Evolutionary conservation across 192 early-diverging fungal genomes (phyloP), one percentile per base, ranked within the genome.

Genomic region (Backusella australiensis): DNA sequence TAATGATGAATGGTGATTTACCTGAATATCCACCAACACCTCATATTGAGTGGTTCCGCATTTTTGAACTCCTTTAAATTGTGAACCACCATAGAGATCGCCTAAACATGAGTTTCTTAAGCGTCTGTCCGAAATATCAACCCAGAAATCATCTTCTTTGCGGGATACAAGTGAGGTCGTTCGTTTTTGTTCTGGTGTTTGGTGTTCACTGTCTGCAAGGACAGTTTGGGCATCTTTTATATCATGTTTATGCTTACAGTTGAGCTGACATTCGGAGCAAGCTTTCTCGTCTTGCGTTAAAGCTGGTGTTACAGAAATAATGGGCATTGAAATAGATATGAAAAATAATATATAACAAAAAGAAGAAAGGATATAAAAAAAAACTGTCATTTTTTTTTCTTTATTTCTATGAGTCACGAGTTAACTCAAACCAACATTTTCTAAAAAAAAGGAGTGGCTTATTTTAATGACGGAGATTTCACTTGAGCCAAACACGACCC

Each of bases 1-100:
- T 53, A 53, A 53, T 53, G 21, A 53, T 21, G 52, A 15, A 21
- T 23, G n/a, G 11, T 8, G n/a, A 32, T 41, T 39, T 86, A 94
- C 93, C 90, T 92, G 89, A 76, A 94, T 89, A 52, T 91, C 85
- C 9, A 94, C 93, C 46, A 81, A 66, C 0, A 94, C 93, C 46
- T 91, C 85, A 80, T 94, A 93, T 53, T 85, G 85, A 65, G 80
- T 86, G 8, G 83, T 77, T 9, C 86, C 87, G 49, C 89, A 90
- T 72, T 85, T 84, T 74, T 94, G 93, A 39, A 87, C 83, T 11
- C 93, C 93, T 44, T 77, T 84, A 75, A 94, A 94, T 42, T 75
- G 75, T 23, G 87, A 87, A 36, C 93, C 93, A 7, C 87, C 81
- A 73, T 89, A 93, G 23, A 94, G 85, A 46, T 82, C 36, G 0